A percentile compares a stretch with the other conserved stretches of the same genome.
phyloP scores from a whole-genome alignment of 73 alveolate genomes.

The Paramecium biaurelia region DNA sequence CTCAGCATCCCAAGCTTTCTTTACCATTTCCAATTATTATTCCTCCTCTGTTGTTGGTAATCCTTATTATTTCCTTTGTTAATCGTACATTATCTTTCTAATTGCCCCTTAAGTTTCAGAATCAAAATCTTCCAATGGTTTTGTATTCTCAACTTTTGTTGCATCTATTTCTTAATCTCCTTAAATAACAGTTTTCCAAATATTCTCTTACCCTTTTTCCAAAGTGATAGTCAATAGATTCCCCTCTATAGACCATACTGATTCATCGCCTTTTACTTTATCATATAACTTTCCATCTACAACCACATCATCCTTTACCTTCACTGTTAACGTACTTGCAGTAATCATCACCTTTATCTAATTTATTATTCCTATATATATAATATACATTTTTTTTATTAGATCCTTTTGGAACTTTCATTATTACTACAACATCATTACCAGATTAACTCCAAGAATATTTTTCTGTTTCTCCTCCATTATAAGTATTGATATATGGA shows the following conservation, averaged over 20 bases:
- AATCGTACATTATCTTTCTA: conserved; percentile 93
- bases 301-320: conserved; percentile 78
- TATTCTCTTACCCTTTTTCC: conserved; percentile 92
- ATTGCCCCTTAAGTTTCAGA: conserved; percentile 97
- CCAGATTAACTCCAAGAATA: conserved; percentile 97
- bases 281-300: conserved; percentile 95
- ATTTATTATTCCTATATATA: neutral
- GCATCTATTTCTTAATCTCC: conserved; percentile 99
- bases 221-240: conserved; percentile 80
- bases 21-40: conserved; percentile 87
- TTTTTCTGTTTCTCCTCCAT: conserved; percentile 96
- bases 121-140: conserved; percentile 96
- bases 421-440: conserved; percentile 87
- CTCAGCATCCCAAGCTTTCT: conserved; percentile 88
- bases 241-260: conserved; percentile 94
- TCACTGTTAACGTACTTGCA: conserved; percentile 76
- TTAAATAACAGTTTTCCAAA: conserved; percentile 94
- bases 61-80: conserved; percentile 93
- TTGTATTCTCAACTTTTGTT: conserved; percentile 95
- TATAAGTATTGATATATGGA: conserved; percentile 87
- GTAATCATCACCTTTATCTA: conserved; percentile 84
- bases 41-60: conserved; percentile 97
- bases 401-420: conserved; percentile 82
- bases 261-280: conserved; percentile 89
- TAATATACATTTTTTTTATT: conserved; percentile 74